phyloP scores from a whole-genome alignment of 2,329 filamentous ascomycete genomes.

The Meredithiella fracta region DNA sequence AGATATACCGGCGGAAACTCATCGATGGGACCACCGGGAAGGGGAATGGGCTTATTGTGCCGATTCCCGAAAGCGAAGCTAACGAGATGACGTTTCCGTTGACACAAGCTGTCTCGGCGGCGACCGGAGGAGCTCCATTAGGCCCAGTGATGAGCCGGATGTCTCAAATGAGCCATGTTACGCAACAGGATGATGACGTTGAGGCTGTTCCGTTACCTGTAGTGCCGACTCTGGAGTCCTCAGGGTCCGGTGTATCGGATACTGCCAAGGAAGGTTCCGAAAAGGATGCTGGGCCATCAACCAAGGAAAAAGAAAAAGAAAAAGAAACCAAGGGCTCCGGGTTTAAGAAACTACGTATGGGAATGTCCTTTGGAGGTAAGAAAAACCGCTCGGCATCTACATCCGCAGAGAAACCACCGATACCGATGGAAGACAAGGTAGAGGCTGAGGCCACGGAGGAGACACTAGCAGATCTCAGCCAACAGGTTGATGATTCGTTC shows the following conservation, averaged over 20 bases:
- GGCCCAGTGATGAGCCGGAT: slow-evolving; percentile 21
- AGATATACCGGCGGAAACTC: slow-evolving; percentile 51
- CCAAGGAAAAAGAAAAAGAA: slow-evolving; percentile 32
- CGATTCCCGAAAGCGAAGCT: neutral
- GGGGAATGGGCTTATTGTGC: slow-evolving; percentile 9
- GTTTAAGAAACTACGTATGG: slow-evolving; percentile 72
- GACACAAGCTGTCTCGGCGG: neutral
- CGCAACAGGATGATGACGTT: slow-evolving; percentile 46
- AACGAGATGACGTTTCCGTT: slow-evolving; percentile 5
- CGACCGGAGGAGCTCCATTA: slow-evolving; percentile 5
- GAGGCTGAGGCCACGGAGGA: slow-evolving; percentile 48
- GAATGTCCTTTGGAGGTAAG: slow-evolving; percentile 58
- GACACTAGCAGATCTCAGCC: slow-evolving; percentile 42
- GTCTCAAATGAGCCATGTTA: slow-evolving; percentile 42
- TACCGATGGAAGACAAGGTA: slow-evolving; percentile 39
- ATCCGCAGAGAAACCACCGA: slow-evolving; percentile 51
- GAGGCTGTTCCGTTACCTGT: slow-evolving; percentile 49
- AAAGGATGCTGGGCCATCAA: slow-evolving; percentile 20
- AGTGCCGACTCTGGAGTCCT: neutral
- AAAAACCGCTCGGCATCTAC: slow-evolving; percentile 54
- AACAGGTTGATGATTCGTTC: slow-evolving; percentile 54
- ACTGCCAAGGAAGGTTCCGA: slow-evolving; percentile 22
- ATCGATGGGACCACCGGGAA: slow-evolving; percentile 46
- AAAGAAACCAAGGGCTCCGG: slow-evolving; percentile 51
- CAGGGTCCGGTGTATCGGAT: neutral